Evolutionary conservation across 768 basidiomycete genomes (phyloP), one percentile per base, ranked within the genome.

Genomic region (Favolaschia claudopus): DNA sequence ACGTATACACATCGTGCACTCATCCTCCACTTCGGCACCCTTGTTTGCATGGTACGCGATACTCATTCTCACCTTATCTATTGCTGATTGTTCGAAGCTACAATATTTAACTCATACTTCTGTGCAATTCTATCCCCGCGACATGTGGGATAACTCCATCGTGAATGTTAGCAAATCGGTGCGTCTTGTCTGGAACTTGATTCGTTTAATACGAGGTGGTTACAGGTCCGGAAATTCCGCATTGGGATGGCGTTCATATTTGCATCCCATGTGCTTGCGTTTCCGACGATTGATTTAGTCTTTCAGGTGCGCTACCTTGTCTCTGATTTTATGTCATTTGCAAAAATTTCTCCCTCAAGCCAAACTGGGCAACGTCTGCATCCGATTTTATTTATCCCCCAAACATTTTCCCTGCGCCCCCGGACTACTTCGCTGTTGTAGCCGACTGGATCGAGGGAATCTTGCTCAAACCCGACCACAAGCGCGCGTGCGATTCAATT

Each of bases 211-310:
- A 40, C 19, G 39, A 8, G 14, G 39, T 58, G 31, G 48, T 19
- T 5, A 22, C 42, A 19, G 52, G 49, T 25, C 15, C 48, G 13
- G 54, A 58, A 28, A 57, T 36, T 43, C 39, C 36, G 34, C 27
- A 42, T 70, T 36, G 69, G 58, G 1, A 46, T 70, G 19, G 65
- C 65, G 7, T 33, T 70, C 7, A 61, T 67, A 27, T 68, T 70
- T 32, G 9, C 45, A 24, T 45, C 60, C 1, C 57, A 59, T 44
- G 51, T 70, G 2, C 20, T 70, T 1, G 65, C 63, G 14, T 70
- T 70, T 51, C 22, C 53, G 8, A 40, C 63, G 5, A 46, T 27
- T 10, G 65, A 68, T 43, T 38, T 60, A 5, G 24, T 70, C 3
- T 63, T 67, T 42, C 68, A 71, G 33, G 66, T 66, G 46, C 17